Base-by-base conservation (phyloP, 306 rosid genomes). In the Ormosia emarginata region DNA sequence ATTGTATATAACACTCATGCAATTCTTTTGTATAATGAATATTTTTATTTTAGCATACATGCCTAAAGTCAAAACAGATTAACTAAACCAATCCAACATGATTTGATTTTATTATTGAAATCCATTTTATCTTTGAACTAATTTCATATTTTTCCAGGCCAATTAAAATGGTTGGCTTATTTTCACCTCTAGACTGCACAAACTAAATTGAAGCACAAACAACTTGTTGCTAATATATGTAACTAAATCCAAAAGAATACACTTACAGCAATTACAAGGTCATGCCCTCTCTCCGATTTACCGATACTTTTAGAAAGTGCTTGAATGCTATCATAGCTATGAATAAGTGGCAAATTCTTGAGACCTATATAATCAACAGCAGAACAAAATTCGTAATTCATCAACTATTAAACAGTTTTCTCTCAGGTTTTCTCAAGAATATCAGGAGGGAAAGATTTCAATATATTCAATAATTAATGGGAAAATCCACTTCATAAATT, bases 201-300 rank as follows among this genome's bases (percentile, higher is more conserved):
- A 56, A 33, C 59, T 24, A 18, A 34, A 47, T 55, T 8, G 50
- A 65, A 77, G 72, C 66, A 67, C 10, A 50, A 64, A 75, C 52
- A 32, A 55, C 59, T 52, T 32, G 67, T 13, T 34, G 30, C 67
- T 39, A 32, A 64, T 33, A 80, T 34, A 55, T 29, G 40, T 61
- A 70, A 83, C 62, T 40, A 24, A 47, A 13, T 62, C 32, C 11
- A 50, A 69, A 74, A 77, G 65, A 71, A 82, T 15, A 74, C 65
- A 90, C 99, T 89, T 91, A 93, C 99, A 81, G 97, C 98, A 87
- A 92, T 91, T 71, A 93, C 99, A 78, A 95, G 94, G 89, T 92
- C 98, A 61, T 95, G 99, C 74, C 85, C 90, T 84, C 98, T 87
- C 75, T 90, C 98, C 12, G 94, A 89, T 89, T 92, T 95, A 63